Conservation (phyloP, 108 stramenopile species). For the Aurantiochytrium sp. region DNA sequence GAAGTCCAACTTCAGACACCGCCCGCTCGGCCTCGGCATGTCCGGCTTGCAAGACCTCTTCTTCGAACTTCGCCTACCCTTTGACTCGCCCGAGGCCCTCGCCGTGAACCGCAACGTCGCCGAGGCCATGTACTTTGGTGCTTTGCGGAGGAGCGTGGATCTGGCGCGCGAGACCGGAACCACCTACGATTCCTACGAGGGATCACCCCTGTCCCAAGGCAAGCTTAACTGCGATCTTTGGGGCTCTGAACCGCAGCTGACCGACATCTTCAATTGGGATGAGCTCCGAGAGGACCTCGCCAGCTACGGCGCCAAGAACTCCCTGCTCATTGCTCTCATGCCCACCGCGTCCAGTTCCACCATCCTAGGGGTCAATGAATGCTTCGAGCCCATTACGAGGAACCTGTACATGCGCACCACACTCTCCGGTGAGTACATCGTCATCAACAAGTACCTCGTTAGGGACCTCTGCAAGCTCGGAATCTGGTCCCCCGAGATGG, state of each 20-base stretch:
- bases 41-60: conserved; percentile 92
- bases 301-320: conserved; percentile 77
- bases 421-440: conserved; percentile 90
- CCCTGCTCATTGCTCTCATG: conserved; percentile 68
- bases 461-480: conserved; percentile 87
- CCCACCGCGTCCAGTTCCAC: conserved; percentile 67
- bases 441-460: conserved; percentile 90
- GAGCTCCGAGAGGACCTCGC: conserved; percentile 68
- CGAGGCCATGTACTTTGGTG: conserved; percentile 63
- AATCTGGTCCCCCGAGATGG: conserved; percentile 80
- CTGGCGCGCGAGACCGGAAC: conserved; percentile 74
- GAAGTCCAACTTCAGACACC: conserved; percentile 79
- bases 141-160: conserved; percentile 83
- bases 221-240: conserved; percentile 86
- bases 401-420: conserved; percentile 91
- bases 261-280: conserved; percentile 78
- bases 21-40: conserved; percentile 94
- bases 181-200: conserved; percentile 79
- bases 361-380: conserved; percentile 94
- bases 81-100: conserved; percentile 74
- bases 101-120: conserved; percentile 65
- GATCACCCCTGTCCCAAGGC: conserved; percentile 83
- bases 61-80: conserved; percentile 80
- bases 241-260: conserved; percentile 63
- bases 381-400: conserved; percentile 91